Evolutionary conservation across 2,329 filamentous ascomycete genomes (phyloP).

Genomic region (Fusarium illudens): DNA sequence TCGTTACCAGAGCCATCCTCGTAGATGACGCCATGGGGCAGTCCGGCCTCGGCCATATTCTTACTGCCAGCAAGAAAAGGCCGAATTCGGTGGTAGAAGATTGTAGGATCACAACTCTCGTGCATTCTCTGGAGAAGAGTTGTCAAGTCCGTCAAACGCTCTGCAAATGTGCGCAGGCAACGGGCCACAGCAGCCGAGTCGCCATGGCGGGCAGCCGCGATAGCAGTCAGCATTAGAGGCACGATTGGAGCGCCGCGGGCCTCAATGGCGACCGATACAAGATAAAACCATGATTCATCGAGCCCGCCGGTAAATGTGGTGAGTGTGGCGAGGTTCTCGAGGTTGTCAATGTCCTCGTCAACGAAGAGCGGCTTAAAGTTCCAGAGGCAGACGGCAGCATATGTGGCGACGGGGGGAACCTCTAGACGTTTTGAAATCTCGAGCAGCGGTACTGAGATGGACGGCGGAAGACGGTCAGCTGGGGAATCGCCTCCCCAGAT

Average conservation of each 20-base stretch:
- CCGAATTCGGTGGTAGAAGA: slow-evolving; percentile 96
- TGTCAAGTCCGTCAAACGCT: slow-evolving; percentile 86
- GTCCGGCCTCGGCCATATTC: slow-evolving; percentile 94
- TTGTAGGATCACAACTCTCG: slow-evolving; percentile 90
- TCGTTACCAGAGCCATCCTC: slow-evolving; percentile 77
- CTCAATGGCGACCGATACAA: slow-evolving; percentile 95
- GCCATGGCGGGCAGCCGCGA: slow-evolving; percentile 76
- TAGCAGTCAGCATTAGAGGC: slow-evolving; percentile 87
- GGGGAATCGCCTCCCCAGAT: slow-evolving; percentile 94
- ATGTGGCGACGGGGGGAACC: slow-evolving; percentile 91
- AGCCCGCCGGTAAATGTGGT: slow-evolving; percentile 92
- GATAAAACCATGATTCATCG: slow-evolving; percentile 99
- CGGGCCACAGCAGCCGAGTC: slow-evolving; percentile 77
- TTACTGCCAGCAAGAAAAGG: slow-evolving; percentile 96
- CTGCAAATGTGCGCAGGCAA: slow-evolving; percentile 83
- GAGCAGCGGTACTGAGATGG: slow-evolving; percentile 84
- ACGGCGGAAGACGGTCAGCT: slow-evolving; percentile 78
- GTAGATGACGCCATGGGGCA: slow-evolving; percentile 88
- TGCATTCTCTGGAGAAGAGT: slow-evolving; percentile 87
- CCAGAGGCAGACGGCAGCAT: slow-evolving; percentile 91
- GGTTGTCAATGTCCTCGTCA: slow-evolving; percentile 79
- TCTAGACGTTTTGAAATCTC: slow-evolving; percentile 80
- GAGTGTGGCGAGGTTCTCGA: slow-evolving; percentile 88
- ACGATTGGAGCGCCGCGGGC: slow-evolving; percentile 88
- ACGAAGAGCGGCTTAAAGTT: slow-evolving; percentile 94